phyloP scores from a whole-genome alignment of 345 rosid genomes.

The Alliaria petiolata region DNA sequence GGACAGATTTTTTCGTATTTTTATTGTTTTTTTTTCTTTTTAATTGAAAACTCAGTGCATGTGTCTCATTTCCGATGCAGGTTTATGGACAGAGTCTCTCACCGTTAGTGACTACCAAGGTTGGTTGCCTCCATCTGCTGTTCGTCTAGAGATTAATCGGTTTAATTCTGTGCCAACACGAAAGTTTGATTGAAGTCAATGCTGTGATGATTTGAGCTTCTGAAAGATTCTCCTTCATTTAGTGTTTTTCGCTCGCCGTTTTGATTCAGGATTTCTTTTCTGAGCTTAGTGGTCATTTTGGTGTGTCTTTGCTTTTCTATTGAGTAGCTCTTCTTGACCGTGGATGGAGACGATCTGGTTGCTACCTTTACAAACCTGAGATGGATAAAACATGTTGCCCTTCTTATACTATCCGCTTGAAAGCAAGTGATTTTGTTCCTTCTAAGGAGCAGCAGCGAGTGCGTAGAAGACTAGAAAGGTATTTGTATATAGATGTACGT shows the following conservation, averaged over 20 bases:
- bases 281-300: not conserved
- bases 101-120: conserved; percentile 94
- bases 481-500: not conserved
- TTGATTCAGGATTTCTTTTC: not conserved
- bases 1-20: not conserved
- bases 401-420: conserved; percentile 84
- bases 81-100: conserved; percentile 53
- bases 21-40: not conserved
- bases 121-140: conserved; percentile 25
- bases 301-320: not conserved
- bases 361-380: conserved; percentile 82
- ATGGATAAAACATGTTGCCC: conserved; percentile 95
- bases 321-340: conserved; percentile 83
- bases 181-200: not conserved
- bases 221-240: not conserved
- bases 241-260: not conserved
- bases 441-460: conserved; percentile 81
- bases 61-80: conserved; percentile 38
- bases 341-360: conserved; percentile 93
- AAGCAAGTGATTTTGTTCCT: conserved; percentile 65
- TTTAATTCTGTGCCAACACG: no score
- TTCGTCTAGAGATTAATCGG: not conserved
- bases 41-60: not conserved
- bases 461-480: conserved; percentile 67
- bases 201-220: not conserved